Evolutionary conservation across 2,329 filamentous ascomycete species (phyloP), one percentile per base, ranked within the genome.

Genomic region (Fusarium compactum): DNA sequence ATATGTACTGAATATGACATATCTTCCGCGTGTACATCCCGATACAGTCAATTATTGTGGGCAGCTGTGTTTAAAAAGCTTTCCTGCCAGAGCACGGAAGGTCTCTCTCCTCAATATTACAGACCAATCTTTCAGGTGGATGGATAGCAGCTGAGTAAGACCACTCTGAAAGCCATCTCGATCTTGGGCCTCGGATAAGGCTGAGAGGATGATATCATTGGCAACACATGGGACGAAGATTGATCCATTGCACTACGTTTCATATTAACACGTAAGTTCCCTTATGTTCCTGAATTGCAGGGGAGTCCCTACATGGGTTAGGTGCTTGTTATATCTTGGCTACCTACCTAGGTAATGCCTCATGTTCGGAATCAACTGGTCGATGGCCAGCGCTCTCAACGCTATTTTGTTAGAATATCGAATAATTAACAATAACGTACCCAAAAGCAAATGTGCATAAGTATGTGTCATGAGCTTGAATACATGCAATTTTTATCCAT

Each of bases 221-320:
- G 45, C 34, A 53, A 59, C 44, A 57, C 32, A 60, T 54, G 67
- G 68, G 58, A 71, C 46, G 51, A 69, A 59, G n/a, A 53, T 45
- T 41, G 60, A 68, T 43, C 38, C 16, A 58, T 43, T 64, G 25
- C 58, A 60, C 41, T 67, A 64, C 58, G 62, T 70, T 67, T 70
- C 67, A 71, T 44, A 24, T 20, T 14, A 41, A 53, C 24, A 53
- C 34, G 50, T 18, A 53, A 53, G 24, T 53, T 27, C 18, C 22
- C 18, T 55, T 55, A 46, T 29, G 43, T 27, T 44, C 20, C 18
- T 30, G 38, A 53, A 38, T 67, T 34, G 51, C 67, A 70, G 67
- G 67, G 57, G 45, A 48, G 53, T 57, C 58, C 46, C 57, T 43
- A 65, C 67, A 59, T 34, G 45, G 45, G 47, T 65, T 38, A 34